These are phyloP conservation scores for Phylloporus sp. DNA, from an alignment of 768 basidiomycete species.

Conservation along the genomic window DNA sequence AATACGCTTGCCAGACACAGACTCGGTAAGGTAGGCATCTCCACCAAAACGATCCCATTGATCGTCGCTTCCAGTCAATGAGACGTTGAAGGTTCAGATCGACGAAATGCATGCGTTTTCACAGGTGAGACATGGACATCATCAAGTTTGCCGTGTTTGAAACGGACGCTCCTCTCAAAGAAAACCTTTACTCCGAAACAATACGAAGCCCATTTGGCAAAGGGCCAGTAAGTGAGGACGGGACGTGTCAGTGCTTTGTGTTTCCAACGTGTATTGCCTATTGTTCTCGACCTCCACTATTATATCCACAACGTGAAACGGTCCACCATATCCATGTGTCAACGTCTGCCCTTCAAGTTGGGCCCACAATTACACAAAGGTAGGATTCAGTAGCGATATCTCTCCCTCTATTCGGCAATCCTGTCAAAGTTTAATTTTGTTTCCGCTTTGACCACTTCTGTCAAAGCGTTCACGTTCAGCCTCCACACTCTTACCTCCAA, in stretches of 20 bases:
- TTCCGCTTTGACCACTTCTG: conserved; percentile 7
- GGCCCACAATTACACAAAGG: too few relatives aligned
- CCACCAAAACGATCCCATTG: not conserved
- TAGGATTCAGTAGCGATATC: too few relatives aligned
- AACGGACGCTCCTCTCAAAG: conserved; percentile 32
- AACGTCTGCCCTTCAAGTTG: not conserved
- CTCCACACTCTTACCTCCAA: not conserved
- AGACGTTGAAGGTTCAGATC: conserved; percentile 67
- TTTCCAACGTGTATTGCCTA: not conserved
- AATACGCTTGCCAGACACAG: conserved; percentile 73
- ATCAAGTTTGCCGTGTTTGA: not conserved
- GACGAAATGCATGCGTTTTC: conserved; percentile 84
- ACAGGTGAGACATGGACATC: conserved; percentile 47
- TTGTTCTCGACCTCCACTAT: conserved; percentile 6
- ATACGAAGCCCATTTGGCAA: conserved; percentile 47
- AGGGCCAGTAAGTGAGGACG: conserved; percentile 14
- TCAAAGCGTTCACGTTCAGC: not conserved
- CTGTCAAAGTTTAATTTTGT: not conserved
- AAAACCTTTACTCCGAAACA: conserved; percentile 72
- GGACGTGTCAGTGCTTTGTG: not conserved
- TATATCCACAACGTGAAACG: not conserved
- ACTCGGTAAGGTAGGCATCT: conserved; percentile 44
- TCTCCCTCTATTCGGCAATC: too few relatives aligned
- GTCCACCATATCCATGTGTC: conserved; percentile 4
- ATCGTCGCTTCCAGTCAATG: conserved; percentile 53